Conservation (phyloP, 148 eudicot genomes). For the Heliamphora exappendiculata region DNA sequence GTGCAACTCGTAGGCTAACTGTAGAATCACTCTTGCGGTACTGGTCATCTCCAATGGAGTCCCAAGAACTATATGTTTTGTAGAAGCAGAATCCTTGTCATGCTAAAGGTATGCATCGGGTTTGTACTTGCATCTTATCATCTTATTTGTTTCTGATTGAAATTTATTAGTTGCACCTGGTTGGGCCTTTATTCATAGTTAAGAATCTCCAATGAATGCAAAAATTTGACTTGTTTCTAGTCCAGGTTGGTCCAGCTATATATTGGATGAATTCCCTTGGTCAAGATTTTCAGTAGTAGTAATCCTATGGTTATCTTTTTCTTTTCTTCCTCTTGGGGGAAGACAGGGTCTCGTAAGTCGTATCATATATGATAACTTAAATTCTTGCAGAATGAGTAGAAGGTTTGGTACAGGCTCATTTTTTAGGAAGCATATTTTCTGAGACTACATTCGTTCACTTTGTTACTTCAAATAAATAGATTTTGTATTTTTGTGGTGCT, state of each 20-base stretch:
- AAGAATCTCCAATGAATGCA: neutral
- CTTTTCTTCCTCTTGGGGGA: neutral
- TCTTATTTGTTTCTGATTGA: neutral
- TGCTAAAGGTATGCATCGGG: neutral
- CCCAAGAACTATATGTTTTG: slow-evolving; percentile 48
- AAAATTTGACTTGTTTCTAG: neutral
- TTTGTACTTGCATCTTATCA: neutral
- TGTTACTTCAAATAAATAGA: neutral
- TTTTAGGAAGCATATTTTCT: neutral
- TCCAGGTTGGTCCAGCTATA: neutral
- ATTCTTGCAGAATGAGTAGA: neutral
- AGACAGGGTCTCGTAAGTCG: neutral
- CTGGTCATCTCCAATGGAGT: slow-evolving; percentile 85
- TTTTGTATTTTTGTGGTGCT: neutral
- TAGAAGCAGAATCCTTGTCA: slow-evolving; percentile 7
- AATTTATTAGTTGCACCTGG: neutral
- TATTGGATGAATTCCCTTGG: neutral
- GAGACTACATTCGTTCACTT: neutral
- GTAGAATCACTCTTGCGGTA: slow-evolving; percentile 76
- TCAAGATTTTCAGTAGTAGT: neutral
- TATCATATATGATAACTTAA: neutral
- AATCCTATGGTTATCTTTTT: neutral
- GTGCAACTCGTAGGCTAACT: slow-evolving; percentile 81
- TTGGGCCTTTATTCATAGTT: neutral
- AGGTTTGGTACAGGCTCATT: neutral